Evolutionary conservation across 805 yeast genomes (phyloP).

Genomic region (Yarrowia porcina): DNA sequence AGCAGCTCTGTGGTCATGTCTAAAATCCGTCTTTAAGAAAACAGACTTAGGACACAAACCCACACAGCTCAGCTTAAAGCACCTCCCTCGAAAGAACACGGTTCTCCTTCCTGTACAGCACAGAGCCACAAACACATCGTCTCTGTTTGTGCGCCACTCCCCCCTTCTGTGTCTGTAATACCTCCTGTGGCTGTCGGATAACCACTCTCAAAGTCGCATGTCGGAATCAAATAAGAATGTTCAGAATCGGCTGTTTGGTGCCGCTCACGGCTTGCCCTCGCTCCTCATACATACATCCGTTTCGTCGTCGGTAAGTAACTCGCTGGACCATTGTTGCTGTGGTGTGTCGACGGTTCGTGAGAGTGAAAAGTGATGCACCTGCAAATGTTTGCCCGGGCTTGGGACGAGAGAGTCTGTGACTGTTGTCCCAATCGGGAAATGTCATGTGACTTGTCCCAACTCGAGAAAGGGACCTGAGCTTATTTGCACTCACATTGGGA

Average conservation of each 20-base stretch:
- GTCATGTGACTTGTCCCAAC: constrained; percentile 7
- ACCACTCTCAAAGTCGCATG: neutral
- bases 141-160: neutral
- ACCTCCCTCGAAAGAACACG: neutral
- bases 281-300: constrained; percentile 77
- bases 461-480: neutral
- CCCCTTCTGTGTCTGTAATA: neutral
- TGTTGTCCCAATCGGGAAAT: constrained; percentile 20
- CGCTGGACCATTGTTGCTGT: constrained; percentile 88
- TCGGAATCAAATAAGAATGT: neutral
- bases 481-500: neutral
- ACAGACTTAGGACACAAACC: neutral
- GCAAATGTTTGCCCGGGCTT: constrained; percentile 21
- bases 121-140: neutral
- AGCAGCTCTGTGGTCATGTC: neutral
- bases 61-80: neutral
- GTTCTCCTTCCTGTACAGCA: neutral
- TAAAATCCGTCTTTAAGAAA: neutral
- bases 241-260: neutral
- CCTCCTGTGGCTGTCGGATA: neutral
- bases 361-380: constrained; percentile 8
- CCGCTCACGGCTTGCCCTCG: neutral
- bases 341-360: constrained; percentile 27
- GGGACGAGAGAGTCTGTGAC: constrained; percentile 16
- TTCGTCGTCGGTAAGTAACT: constrained; percentile 98